Evolutionary conservation across 108 stramenopile genomes (phyloP).

Genomic region (Aurantiochytrium sp.): DNA sequence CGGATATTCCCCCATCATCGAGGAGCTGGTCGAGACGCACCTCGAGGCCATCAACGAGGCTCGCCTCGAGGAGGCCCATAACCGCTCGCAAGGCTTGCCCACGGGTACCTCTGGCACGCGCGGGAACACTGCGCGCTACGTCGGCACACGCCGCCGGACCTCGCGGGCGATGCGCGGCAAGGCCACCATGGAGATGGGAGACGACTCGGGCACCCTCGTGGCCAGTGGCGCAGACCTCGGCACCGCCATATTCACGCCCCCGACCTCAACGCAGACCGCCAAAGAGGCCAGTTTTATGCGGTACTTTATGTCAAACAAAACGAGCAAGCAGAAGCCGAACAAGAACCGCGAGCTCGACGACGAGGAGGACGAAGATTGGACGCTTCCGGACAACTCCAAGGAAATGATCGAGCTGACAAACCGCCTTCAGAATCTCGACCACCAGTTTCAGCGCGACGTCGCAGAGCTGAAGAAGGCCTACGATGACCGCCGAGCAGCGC

Average conservation of each 20-base stretch:
- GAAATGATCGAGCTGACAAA: conserved; percentile 13
- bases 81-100: not conserved
- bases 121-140: not conserved
- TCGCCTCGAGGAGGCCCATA: not conserved
- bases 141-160: not conserved
- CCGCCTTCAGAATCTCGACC: not conserved
- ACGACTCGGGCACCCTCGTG: not conserved
- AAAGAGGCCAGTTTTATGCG: not conserved
- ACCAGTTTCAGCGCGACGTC: conserved; percentile 24
- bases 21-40: not conserved
- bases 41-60: not conserved
- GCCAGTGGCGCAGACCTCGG: not conserved
- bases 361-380: not conserved
- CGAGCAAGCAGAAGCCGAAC: not conserved
- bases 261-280: not conserved
- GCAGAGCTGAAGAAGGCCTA: conserved; percentile 16
- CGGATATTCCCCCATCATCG: not conserved
- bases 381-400: not conserved
- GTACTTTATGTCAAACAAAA: conserved; percentile 19
- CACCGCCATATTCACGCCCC: not conserved
- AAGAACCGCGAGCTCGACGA: not conserved
- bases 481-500: not conserved
- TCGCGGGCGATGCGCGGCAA: not conserved
- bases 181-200: not conserved
- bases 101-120: conserved; percentile 1